Percentiles rank a stretch among this genome's conserved stretches.
Evolutionary conservation across 2,329 filamentous ascomycete genomes (phyloP).

Genomic region (Penicillium sp.): DNA sequence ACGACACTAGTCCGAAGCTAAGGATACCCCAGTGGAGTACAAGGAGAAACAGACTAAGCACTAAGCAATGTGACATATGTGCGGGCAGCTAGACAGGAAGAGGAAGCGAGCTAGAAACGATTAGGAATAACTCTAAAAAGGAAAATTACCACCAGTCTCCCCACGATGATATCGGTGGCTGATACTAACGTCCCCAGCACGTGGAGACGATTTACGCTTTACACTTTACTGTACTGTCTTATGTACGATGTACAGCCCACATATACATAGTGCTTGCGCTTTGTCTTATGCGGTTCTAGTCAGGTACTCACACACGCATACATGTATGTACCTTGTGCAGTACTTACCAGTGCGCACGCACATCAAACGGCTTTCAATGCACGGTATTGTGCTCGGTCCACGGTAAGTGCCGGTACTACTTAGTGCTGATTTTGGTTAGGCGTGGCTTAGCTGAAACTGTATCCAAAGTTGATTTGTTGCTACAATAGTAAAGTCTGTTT

Average conservation of each 20-base stretch:
- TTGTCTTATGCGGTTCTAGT: constrained; percentile 2
- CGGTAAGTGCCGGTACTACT: not conserved
- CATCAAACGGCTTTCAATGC: not conserved
- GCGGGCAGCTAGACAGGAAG: not conserved
- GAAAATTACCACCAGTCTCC: constrained; percentile 1
- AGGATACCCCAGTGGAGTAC: not conserved
- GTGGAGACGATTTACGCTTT: not conserved
- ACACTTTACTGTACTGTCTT: not conserved
- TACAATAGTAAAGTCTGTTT: not conserved
- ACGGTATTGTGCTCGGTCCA: not conserved
- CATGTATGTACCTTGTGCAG: constrained; percentile 1
- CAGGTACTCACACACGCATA: constrained; percentile 1
- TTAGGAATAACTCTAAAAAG: constrained; percentile 4
- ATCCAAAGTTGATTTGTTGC: not conserved
- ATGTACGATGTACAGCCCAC: not conserved
- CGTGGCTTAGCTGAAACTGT: not conserved
- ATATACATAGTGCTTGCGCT: not conserved
- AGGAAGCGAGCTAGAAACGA: not conserved
- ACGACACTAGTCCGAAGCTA: constrained; percentile 4
- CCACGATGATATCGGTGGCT: constrained; percentile 10
- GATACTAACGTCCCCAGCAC: constrained; percentile 5
- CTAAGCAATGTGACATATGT: constrained; percentile 1
- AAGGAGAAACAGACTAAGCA: not conserved
- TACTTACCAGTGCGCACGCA: not conserved
- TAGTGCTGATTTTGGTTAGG: not conserved